Base-by-base conservation (phyloP, 2,329 filamentous ascomycete species). In the Epichloe sibirici region DNA sequence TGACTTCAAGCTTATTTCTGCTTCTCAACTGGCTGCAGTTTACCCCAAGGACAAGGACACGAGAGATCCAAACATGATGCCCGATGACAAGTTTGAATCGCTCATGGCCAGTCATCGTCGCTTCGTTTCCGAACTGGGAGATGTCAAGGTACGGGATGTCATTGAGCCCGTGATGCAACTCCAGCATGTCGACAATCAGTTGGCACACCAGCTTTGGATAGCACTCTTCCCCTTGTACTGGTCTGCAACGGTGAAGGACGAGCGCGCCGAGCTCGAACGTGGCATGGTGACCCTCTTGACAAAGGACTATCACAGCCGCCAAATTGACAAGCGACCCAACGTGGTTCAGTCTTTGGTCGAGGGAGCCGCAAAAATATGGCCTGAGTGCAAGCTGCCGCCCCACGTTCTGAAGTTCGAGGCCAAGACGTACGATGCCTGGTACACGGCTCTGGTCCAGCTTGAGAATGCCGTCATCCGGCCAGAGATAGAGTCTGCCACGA, bases 361-460 rank as follows among this genome's bases (percentile, higher is more conserved):
- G 61, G 93, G 89, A 42, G 86, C 88, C 38, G 88, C 90, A 13
- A 86, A 85, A 62, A 84, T 90, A 2, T 87, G 79, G 71, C 91
- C 93, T 0, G 80, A 88, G 23, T 94, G 93, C 70, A 95, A 93
- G 69, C 83, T 98, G 48, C 93, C 93, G 6, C 89, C 93, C 0
- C 93, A 98, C 63, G 89, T 97, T 39, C 82, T 98, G 71, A 98
- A 98, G 65, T 97, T 90, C 61, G 79, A 94, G 52, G 91, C 90
- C 21, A 88, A 88, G 66, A 95, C 89, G 0, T 98, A 95, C 65
- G 90, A 96, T 67, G 88, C 86, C 0, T 98, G 93, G 94, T 98
- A 98, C 65, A 90, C 89, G n/a, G 88, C 88, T 13, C 78, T 95
- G 23, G 83, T 86, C 13, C 90, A 93, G 61, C 81, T 98, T 56